Conservation (phyloP, 225 moss, liverwort and hornwort genomes). For the Asterella californica region DNA sequence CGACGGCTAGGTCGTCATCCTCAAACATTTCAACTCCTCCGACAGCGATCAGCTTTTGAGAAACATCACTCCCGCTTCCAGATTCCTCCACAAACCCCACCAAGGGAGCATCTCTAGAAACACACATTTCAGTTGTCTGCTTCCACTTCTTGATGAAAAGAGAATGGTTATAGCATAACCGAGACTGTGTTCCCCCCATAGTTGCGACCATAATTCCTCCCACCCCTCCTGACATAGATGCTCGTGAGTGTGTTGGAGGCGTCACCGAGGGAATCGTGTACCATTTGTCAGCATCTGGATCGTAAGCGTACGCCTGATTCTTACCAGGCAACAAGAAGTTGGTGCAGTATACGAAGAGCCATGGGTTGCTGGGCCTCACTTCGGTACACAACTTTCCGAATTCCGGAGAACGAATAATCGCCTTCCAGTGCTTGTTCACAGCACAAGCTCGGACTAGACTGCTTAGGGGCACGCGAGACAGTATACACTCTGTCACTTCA, state of each 20-base stretch:
- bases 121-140: constrained; percentile 43
- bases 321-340: constrained; percentile 41
- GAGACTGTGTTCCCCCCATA: constrained; percentile 43
- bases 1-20: constrained; percentile 40
- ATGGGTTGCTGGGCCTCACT: constrained; percentile 32
- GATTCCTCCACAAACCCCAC: constrained; percentile 40
- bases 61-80: constrained; percentile 7
- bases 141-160: constrained; percentile 48
- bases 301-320: constrained; percentile 43
- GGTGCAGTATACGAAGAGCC: constrained; percentile 45
- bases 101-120: constrained; percentile 36
- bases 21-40: constrained; percentile 46
- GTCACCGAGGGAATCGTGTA: constrained; percentile 33
- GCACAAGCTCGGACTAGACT: constrained; percentile 31
- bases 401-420: constrained; percentile 15
- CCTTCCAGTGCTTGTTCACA: constrained; percentile 41
- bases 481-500: constrained; percentile 42
- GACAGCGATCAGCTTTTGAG: constrained; percentile 41
- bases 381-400: constrained; percentile 26
- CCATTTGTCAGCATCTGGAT: constrained; percentile 41
- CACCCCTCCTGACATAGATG: constrained; percentile 36
- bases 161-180: constrained; percentile 43
- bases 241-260: constrained; percentile 35
- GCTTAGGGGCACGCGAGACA: constrained; percentile 36
- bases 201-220: constrained; percentile 43